A percentile compares a stretch with the other conserved stretches of the same genome.
phyloP scores from a whole-genome alignment of 1,139 yeast genomes.

The Pichia inconspicua region DNA sequence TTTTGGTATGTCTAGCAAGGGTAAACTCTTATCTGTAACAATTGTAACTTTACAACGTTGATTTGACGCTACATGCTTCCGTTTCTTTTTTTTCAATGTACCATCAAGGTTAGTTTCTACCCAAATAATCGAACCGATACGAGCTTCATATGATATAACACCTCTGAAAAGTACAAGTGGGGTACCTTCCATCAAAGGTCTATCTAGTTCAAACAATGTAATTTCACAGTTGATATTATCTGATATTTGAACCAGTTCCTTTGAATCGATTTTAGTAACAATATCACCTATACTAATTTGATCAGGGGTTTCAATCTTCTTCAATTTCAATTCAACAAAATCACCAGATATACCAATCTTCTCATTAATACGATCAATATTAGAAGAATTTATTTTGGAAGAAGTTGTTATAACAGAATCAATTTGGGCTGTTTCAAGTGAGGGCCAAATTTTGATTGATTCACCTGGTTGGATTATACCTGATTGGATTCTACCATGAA shows the following conservation, averaged over 20 bases:
- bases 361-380: constrained; percentile 22
- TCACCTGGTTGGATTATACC: constrained; percentile 80
- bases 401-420: constrained; percentile 29
- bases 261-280: constrained; percentile 31
- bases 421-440: constrained; percentile 37
- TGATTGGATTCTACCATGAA: constrained; percentile 66
- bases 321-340: constrained; percentile 52
- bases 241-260: neutral
- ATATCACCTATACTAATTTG: constrained; percentile 66
- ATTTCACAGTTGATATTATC: constrained; percentile 35
- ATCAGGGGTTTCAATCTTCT: constrained; percentile 35
- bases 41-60: constrained; percentile 69
- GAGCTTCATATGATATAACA: constrained; percentile 50
- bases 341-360: constrained; percentile 63
- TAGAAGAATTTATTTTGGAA: constrained; percentile 16
- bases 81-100: constrained; percentile 33
- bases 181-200: constrained; percentile 77
- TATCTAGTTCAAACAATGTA: constrained; percentile 55
- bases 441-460: constrained; percentile 54
- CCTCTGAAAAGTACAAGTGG: constrained; percentile 80
- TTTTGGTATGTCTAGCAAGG: constrained; percentile 23
- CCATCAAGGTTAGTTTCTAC: constrained; percentile 9
- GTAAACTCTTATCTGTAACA: constrained; percentile 8
- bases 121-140: constrained; percentile 11
- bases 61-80: constrained; percentile 65